Conservation (phyloP, 257 asterid genomes). For the Nyctanthes arbortristis region DNA sequence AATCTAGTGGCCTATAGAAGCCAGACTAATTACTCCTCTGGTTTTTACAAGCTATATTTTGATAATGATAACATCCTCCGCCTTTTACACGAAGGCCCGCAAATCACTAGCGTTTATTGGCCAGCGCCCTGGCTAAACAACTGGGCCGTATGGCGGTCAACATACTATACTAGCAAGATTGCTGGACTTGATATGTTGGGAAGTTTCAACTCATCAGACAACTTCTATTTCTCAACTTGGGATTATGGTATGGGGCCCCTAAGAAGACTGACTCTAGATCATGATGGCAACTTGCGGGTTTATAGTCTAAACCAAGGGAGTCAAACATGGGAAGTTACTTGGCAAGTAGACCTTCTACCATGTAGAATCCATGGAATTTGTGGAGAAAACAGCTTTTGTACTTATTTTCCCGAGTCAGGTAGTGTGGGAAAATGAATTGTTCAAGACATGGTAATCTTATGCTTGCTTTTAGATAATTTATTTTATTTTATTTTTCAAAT, state of each 20-base stretch:
- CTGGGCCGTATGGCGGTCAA: constrained; percentile 7
- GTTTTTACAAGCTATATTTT: constrained; percentile 20
- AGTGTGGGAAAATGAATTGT: no score
- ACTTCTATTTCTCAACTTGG: not conserved
- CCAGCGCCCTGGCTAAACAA: constrained; percentile 7
- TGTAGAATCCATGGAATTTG: constrained; percentile 43
- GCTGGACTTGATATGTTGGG: constrained; percentile 19
- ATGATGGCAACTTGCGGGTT: constrained; percentile 37
- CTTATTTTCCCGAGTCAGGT: constrained; percentile 5
- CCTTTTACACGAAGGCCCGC: not conserved
- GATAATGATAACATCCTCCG: constrained; percentile 23
- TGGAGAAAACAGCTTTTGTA: constrained; percentile 40
- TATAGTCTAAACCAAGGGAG: constrained; percentile 27
- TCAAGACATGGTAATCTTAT: no score
- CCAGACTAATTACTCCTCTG: constrained; percentile 11
- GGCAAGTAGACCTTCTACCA: constrained; percentile 28
- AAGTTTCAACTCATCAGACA: constrained; percentile 12
- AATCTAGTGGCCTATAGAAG: constrained; percentile 10
- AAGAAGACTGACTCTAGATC: constrained; percentile 19
- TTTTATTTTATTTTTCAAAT: no score
- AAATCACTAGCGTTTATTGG: constrained; percentile 20
- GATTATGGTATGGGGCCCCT: no score
- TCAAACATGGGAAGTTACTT: constrained; percentile 33
- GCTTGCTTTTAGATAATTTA: no score
- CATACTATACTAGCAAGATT: constrained; percentile 10